Evolutionary conservation across 2,329 filamentous ascomycete genomes (phyloP), one percentile per base, ranked within the genome.

Genomic region (Sarocladium oryzae): DNA sequence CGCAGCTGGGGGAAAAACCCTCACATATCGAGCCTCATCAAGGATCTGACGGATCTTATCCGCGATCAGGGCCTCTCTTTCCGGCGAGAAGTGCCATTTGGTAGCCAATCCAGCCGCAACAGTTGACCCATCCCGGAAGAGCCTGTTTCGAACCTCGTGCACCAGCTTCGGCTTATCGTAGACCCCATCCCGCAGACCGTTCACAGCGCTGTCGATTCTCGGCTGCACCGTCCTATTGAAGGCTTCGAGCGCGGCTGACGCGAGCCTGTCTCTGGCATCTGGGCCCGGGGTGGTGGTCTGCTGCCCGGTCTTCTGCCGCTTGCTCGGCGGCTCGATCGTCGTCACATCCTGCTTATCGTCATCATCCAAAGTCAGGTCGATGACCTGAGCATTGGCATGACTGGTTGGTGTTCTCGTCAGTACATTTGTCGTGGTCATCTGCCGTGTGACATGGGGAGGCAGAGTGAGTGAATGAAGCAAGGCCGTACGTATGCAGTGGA

Each of bases 341-440:
- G 13, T 30, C 7, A 30, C 32, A 37, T 49, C n/a, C n/a, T n/a
- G n/a, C n/a, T n/a, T n/a, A n/a, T n/a, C n/a, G n/a, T n/a, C 46
- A 9, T 36, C 30, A 32, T 49, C 46, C 43, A 33, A 32, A 23
- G 43, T 48, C 43, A 48, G 21, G 16, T 48, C 43, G 18, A 48
- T 48, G 43, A 48, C 43, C 43, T 48, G 7, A 13, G 16, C 20
- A 4, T 20, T 48, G 43, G 28, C 24, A 33, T 48, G 43, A 30
- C 43, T 48, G 15, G 16, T 9, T 15, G 43, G 20, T 18, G 26
- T 5, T 33, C 26, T 33, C 43, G 43, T 33, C 16, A 48, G 28
- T 26, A 33, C 43, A 10, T n/a, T 20, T 4, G 26, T 20, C 16
- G 28, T 18, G 13, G 26, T 15, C 43, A 48, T 48, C 9, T 4